phyloP scores from a whole-genome alignment of 2,329 filamentous ascomycete species.

The Ampelomyces quisqualis region DNA sequence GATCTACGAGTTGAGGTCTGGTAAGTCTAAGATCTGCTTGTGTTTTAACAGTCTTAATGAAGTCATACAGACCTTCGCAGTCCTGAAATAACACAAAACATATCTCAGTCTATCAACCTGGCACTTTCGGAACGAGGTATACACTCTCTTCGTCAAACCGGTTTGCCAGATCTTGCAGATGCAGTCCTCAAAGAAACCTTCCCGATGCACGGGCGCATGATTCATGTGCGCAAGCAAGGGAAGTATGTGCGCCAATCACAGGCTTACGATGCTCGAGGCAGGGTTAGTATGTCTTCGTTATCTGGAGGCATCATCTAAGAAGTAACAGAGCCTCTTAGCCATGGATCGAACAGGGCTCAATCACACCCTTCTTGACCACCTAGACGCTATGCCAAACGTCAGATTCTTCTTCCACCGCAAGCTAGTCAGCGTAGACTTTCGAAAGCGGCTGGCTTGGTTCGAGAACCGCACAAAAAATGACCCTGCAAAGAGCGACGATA shows the following conservation, averaged over 20 bases:
- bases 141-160: slow-evolving; percentile 75
- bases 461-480: slow-evolving; percentile 54
- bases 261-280: slow-evolving; percentile 83
- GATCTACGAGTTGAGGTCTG: slow-evolving; percentile 88
- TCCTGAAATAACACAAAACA: slow-evolving; percentile 81
- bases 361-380: slow-evolving; percentile 75
- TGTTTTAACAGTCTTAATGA: too few species aligned
- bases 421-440: slow-evolving; percentile 85
- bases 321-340: slow-evolving; percentile 72
- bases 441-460: slow-evolving; percentile 79
- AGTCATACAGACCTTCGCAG: slow-evolving; percentile 91
- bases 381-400: slow-evolving; percentile 85
- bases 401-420: slow-evolving; percentile 92
- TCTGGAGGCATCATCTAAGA: slow-evolving; percentile 9
- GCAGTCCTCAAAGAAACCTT: slow-evolving; percentile 76
- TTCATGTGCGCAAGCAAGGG: slow-evolving; percentile 72
- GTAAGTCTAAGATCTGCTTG: slow-evolving; percentile 57
- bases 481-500: slow-evolving; percentile 54
- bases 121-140: slow-evolving; percentile 93
- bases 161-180: slow-evolving; percentile 67
- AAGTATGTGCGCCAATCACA: slow-evolving; percentile 76
- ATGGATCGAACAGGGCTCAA: slow-evolving; percentile 85
- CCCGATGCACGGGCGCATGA: slow-evolving; percentile 96
- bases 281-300: slow-evolving; percentile 58
- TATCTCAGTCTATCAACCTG: slow-evolving; percentile 97